phyloP scores from a whole-genome alignment of 2,329 filamentous ascomycete genomes.

The Celoporthe dispersa region DNA sequence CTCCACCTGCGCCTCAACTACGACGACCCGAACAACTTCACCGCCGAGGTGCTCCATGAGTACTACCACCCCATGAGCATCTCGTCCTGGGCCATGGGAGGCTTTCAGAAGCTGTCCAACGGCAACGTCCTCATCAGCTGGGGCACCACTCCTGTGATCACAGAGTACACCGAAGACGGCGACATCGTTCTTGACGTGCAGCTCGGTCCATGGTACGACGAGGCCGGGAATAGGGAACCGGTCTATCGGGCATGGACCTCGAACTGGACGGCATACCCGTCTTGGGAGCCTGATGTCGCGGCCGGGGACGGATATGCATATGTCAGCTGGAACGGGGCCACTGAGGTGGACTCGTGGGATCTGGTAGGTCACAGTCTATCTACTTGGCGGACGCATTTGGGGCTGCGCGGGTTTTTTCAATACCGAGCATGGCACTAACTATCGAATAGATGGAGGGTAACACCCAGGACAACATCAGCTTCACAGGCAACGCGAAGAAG shows the following conservation, averaged over 20 bases:
- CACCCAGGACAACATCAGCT: slow-evolving; percentile 21
- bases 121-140: slow-evolving; percentile 50
- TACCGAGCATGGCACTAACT: background rate
- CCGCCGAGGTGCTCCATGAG: slow-evolving; percentile 45
- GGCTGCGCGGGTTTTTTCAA: background rate
- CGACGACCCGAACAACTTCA: slow-evolving; percentile 44
- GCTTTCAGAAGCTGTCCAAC: slow-evolving; percentile 27
- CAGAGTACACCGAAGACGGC: slow-evolving; percentile 48
- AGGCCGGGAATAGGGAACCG: slow-evolving; percentile 21
- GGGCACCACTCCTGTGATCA: slow-evolving; percentile 51
- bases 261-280: slow-evolving; percentile 34
- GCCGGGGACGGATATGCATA: slow-evolving; percentile 33
- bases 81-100: slow-evolving; percentile 28
- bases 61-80: slow-evolving; percentile 40
- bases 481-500: slow-evolving; percentile 27
- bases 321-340: slow-evolving; percentile 41
- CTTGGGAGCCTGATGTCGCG: slow-evolving; percentile 33
- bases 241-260: slow-evolving; percentile 33
- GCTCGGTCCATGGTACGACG: slow-evolving; percentile 37
- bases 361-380: slow-evolving; percentile 19
- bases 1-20: slow-evolving; percentile 39
- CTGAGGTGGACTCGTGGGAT: slow-evolving; percentile 35
- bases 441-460: slow-evolving; percentile 25
- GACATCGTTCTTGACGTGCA: slow-evolving; percentile 47
- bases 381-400: too few relatives aligned